Evolutionary conservation across 495 filamentous ascomycete species (phyloP), one percentile per base, ranked within the genome.

Genomic region (Podospora fimiseda): DNA sequence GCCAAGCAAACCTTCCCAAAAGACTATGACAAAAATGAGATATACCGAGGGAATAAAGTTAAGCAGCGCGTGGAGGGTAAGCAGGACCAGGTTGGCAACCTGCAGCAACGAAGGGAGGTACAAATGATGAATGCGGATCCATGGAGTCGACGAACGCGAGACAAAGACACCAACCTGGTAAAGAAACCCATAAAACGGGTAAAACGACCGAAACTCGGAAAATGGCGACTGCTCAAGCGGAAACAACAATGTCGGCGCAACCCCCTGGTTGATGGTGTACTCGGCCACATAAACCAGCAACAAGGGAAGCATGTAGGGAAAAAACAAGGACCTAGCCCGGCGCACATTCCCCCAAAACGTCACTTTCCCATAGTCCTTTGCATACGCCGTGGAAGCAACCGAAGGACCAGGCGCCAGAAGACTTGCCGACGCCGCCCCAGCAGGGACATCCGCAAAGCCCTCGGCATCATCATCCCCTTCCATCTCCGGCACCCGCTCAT

Each of bases 151-250:
- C 3, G 90, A 95, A 19, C 92, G 86, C 11, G 92, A 93, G 65
- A 96, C 79, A 74, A 96, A 96, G 51, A 96, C 92, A 51, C 91
- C 90, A 2, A 87, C 71, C 73, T 98, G 92, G 70, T 98, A 98
- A 55, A 96, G 83, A 51, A 90, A 88, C 56, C 83, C 83, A 66
- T 95, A 95, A 60, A 79, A 74, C n/a, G 90, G 88, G 60, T 95
- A 95, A 68, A 93, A 93, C n/a, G 84, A 82, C 16, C 92, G 83
- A 70, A 84, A 93, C 59, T 87, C 77, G 41, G 70, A 66, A 63
- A 98, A 96, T 1, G 92, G 92, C 0, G 84, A 84, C 4, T 75
- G 69, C 1, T 75, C 60, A 9, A 96, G 70, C 0, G 90, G 89
- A 67, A 95, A 98, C 30, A 98, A 81, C 9, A 96, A 76, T 0